These are phyloP conservation scores for Solanum chacoense DNA, from an alignment of 305 asterid species.

Conservation along the genomic window DNA sequence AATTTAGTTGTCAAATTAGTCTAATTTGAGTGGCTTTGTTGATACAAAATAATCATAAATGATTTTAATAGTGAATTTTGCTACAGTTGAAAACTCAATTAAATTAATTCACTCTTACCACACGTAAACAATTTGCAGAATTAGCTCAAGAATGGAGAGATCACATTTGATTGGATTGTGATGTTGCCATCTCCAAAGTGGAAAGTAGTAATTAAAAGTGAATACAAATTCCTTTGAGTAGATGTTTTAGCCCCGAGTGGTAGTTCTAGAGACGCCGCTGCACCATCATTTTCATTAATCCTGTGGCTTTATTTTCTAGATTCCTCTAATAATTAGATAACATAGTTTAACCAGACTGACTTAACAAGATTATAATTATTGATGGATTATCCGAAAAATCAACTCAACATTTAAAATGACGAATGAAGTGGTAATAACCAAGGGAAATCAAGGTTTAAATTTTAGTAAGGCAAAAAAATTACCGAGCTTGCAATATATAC, in stretches of 20 bases:
- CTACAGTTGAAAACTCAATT: background rate
- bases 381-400: no score
- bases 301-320: background rate
- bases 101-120: background rate
- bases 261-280: no score
- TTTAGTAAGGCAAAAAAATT: background rate
- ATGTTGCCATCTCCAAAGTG: background rate
- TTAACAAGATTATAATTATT: no score
- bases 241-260: no score
- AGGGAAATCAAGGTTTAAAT: background rate
- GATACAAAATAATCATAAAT: background rate
- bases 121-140: background rate
- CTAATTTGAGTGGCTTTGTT: background rate
- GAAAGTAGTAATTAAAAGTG: no score
- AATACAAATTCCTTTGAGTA: no score
- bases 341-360: background rate
- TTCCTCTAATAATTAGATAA: background rate
- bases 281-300: background rate
- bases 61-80: background rate
- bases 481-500: no score
- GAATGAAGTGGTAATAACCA: no score
- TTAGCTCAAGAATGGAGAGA: background rate
- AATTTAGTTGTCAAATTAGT: no score
- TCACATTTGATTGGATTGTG: background rate
- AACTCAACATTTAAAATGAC: no score